Evolutionary conservation across 2,329 filamentous ascomycete genomes (phyloP), one percentile per base, ranked within the genome.

Genomic region (Epichloe hybrida): DNA sequence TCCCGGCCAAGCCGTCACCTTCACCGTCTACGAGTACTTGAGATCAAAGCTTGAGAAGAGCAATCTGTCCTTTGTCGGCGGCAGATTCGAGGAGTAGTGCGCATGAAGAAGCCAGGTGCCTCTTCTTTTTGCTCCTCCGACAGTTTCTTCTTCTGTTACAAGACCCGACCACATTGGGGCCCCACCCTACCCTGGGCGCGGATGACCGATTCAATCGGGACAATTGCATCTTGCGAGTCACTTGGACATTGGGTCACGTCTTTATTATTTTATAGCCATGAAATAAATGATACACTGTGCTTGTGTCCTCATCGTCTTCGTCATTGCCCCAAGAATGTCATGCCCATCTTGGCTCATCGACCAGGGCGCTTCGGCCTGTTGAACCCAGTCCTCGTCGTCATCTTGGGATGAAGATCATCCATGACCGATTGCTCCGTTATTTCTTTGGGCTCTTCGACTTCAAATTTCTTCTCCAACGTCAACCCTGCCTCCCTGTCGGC

Each of bases 1-100:
- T 27, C 93, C 93, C 7, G 93, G 93, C 45, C 93, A 98, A 74
- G 93, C 81, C 52, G 81, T 84, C 50, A 84, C 81, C 3, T 84
- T 84, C 53, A 84, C 80, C 69, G 85, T 90, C 57, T 90, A 90
- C 66, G 86, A 90, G 67, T 88, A 66, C 65, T 69, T 90, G 54
- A 87, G 83, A 71, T 79, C 82, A 54, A 82, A 80, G 68, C 69
- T 90, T 56, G 86, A 90, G 71, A 73, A 70, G 62, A 83, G 79
- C 62, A 77, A 80, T 54, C 65, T 78, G 17, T 71, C 79, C 39
- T 68, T 85, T 45, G 72, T 74, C 17, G 81, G 78, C 46, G 79
- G 76, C 54, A 77, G 75, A 54, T 89, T 79, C 62, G 83, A 87
- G 64, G 85, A 88, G 64, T 84, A 74, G 59, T 21, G 12, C 17